Base-by-base conservation (phyloP, 2,329 filamentous ascomycete species). In the Aspergillus fumigatiaffinis region DNA sequence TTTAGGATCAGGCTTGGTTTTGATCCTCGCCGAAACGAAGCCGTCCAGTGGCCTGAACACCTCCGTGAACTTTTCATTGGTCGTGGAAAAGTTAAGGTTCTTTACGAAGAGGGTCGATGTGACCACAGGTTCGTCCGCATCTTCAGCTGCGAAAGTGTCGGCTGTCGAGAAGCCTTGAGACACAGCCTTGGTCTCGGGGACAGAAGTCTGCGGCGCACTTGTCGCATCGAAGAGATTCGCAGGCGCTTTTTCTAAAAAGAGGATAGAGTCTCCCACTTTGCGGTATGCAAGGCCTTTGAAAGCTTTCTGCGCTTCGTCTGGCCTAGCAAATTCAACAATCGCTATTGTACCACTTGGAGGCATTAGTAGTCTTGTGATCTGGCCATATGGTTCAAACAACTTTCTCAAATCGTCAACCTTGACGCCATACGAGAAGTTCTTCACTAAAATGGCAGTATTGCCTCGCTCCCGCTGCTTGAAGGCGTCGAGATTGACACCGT, bases 171-270 rank as follows among this genome's bases (percentile, higher is more conserved):
- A 77, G 46, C 72, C 73, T 64, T 76, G 73, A n/a, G 70, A 65
- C 49, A 74, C 65, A 57, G 62, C 66, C 53, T 71, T 71, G 9
- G 66, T 61, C 58, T 72, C 71, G 1, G 64, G 61, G 5, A 66
- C 57, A 44, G 68, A 57, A 46, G 69, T 63, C 55, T 71, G 66
- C 48, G 75, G 60, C 60, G 66, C 62, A 64, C 65, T 71, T 67
- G 70, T 63, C 53, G 72, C 61, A 42, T 77, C 73, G 54, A 97
- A 94, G 26, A 99, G 73, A 68, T 91, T 84, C 71, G 88, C 91
- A 0, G 94, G 94, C 6, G 90, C 95, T 74, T 95, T 97, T 73
- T 99, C 94, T 52, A 99, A 80, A 71, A 96, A 97, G 46, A 99
- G 79, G 28, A 96, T 88, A 1, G 90, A 94, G 71, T 93, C 92